phyloP scores from a whole-genome alignment of 805 yeast genomes.

The Nakazawaea siamensis region DNA sequence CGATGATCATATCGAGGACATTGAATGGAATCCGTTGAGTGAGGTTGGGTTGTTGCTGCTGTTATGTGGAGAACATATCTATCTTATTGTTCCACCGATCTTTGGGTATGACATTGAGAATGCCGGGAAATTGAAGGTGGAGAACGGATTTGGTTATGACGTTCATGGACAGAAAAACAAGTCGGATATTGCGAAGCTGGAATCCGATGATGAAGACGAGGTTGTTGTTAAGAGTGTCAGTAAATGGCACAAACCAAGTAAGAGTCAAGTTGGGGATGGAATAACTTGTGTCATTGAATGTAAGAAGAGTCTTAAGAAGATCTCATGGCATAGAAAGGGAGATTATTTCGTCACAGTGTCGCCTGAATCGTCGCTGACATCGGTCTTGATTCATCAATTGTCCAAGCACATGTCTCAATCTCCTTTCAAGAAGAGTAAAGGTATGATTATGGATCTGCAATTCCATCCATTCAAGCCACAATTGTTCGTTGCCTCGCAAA shows the following conservation, averaged over 20 bases:
- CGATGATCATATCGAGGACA: conserved; percentile 72
- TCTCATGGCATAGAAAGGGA: conserved; percentile 96
- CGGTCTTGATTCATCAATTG: conserved; percentile 90
- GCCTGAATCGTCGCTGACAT: conserved; percentile 83
- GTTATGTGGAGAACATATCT: conserved; percentile 73
- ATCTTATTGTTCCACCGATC: conserved; percentile 81
- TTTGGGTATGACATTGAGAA: conserved; percentile 86
- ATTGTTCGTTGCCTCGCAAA: conserved; percentile 87
- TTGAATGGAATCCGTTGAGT: conserved; percentile 86
- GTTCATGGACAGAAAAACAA: conserved; percentile 25
- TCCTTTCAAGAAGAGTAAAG: conserved; percentile 89
- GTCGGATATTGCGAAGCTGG: conserved; percentile 23
- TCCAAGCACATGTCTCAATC: conserved; percentile 93
- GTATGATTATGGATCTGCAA: conserved; percentile 90
- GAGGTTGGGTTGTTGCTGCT: conserved; percentile 75
- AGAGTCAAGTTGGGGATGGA: conserved; percentile 52
- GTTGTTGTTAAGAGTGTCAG: conserved; percentile 44
- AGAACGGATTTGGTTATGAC: conserved; percentile 87
- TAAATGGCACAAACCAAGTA: conserved; percentile 77
- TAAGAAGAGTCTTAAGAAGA: conserved; percentile 55
- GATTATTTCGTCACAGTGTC: conserved; percentile 95
- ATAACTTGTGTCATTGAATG: conserved; percentile 60
- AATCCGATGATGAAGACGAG: conserved; percentile 18
- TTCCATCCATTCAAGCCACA: conserved; percentile 97
- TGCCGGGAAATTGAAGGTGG: conserved; percentile 67